Percentiles rank a stretch among this genome's conserved stretches.
These are phyloP conservation scores for Candida verbasci DNA, from an alignment of 805 yeast species.

Conservation along the genomic window DNA sequence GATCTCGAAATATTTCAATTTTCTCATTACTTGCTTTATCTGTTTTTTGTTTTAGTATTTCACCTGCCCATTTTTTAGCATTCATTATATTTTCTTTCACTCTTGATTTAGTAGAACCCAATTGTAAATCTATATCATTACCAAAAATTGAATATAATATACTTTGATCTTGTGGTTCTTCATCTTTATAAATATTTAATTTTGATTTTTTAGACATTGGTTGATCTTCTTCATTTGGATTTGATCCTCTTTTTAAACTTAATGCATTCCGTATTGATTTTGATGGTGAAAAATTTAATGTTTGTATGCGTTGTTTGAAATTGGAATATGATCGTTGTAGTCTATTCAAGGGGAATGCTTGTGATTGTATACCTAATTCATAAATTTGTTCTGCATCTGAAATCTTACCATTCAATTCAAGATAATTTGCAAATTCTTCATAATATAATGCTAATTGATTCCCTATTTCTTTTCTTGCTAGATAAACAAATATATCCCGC, in stretches of 20 bases:
- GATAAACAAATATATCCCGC: slow-evolving; percentile 62
- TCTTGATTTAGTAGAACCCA: slow-evolving; percentile 47
- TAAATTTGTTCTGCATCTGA: slow-evolving; percentile 59
- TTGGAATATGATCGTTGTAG: slow-evolving; percentile 33
- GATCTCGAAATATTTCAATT: slow-evolving; percentile 22
- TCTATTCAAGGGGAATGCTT: slow-evolving; percentile 60
- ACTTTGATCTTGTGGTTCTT: slow-evolving; percentile 10
- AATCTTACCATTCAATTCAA: slow-evolving; percentile 47
- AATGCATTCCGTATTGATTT: slow-evolving; percentile 15
- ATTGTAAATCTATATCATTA: slow-evolving; percentile 32
- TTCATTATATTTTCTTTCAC: slow-evolving; percentile 60
- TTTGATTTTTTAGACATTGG: slow-evolving; percentile 20
- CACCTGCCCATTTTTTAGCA: slow-evolving; percentile 63
- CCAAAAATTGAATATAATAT: slow-evolving; percentile 21
- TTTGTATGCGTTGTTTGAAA: slow-evolving; percentile 37
- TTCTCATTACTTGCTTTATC: slow-evolving; percentile 21
- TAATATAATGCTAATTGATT: slow-evolving; percentile 61
- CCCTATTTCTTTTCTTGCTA: slow-evolving; percentile 73
- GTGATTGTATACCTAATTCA: slow-evolving; percentile 49
- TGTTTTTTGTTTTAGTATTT: slow-evolving; percentile 44
- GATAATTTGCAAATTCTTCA: slow-evolving; percentile 67
- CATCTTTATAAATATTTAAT: slow-evolving; percentile 41
- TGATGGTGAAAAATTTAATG: background rate
- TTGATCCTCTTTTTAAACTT: slow-evolving; percentile 26
- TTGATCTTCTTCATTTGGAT: slow-evolving; percentile 3